phyloP scores from a whole-genome alignment of 2,329 filamentous ascomycete genomes.

The Sclerotinia spermophila region DNA sequence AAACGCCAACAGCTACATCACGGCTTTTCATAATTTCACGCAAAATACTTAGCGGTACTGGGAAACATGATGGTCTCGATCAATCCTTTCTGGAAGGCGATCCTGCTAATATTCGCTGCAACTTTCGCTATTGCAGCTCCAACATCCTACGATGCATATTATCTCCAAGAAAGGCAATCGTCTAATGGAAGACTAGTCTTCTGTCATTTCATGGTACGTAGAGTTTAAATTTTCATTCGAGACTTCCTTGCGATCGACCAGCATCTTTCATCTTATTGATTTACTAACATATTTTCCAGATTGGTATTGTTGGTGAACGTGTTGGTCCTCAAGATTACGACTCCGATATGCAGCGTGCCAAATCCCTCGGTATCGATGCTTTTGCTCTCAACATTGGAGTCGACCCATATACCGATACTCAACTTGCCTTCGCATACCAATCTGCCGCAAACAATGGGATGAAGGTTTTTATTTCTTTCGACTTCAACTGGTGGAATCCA shows the following conservation, averaged over 20 bases:
- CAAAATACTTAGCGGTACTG: not conserved
- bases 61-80: not conserved
- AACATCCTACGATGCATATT: not conserved
- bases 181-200: constrained; percentile 23
- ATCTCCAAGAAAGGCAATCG: constrained; percentile 9
- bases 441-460: constrained; percentile 32
- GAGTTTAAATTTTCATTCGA: not conserved
- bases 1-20: not conserved
- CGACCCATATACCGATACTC: constrained; percentile 33
- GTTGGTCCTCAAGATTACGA: constrained; percentile 25
- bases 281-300: constrained; percentile 19
- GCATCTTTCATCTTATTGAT: not conserved
- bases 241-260: not conserved
- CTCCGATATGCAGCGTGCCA: constrained; percentile 28
- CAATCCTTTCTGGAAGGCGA: not conserved
- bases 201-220: constrained; percentile 27
- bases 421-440: constrained; percentile 35
- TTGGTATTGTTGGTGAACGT: constrained; percentile 27
- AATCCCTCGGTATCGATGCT: constrained; percentile 37
- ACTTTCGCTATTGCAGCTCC: constrained; percentile 11
- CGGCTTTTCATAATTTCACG: not conserved
- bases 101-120: constrained; percentile 1
- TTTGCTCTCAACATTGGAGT: constrained; percentile 38
- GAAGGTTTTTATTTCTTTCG: constrained; percentile 38
- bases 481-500: constrained; percentile 30